These are phyloP conservation scores for Agaricus sinodeliciosus DNA, from an alignment of 768 basidiomycete genomes.

Conservation along the genomic window DNA sequence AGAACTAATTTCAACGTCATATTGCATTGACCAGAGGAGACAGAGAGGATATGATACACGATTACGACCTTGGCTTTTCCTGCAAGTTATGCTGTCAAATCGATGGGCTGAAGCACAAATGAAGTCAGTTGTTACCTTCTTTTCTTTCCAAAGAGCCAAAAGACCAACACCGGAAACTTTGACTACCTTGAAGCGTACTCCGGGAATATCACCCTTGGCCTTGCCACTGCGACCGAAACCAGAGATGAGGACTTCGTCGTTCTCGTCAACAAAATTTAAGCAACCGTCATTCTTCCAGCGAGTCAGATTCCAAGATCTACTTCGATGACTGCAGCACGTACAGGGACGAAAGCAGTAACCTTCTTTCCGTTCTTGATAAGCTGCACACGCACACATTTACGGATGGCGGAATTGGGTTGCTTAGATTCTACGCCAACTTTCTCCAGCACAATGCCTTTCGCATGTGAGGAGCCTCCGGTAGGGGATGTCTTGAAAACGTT, in stretches of 20 bases:
- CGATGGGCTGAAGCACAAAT: not conserved
- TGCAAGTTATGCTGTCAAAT: constrained; percentile 18
- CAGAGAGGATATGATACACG: constrained; percentile 13
- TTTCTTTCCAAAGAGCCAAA: constrained; percentile 97
- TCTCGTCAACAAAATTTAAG: constrained; percentile 98
- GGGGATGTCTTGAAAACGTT: constrained; percentile 99
- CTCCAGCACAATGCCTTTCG: constrained; percentile 99
- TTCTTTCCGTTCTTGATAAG: constrained; percentile 99
- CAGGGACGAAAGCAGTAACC: constrained; percentile 99
- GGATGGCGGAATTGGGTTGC: constrained; percentile 99
- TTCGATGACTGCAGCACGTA: constrained; percentile 33
- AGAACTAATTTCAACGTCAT: not conserved
- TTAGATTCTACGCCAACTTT: constrained; percentile 99
- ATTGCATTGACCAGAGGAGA: constrained; percentile 8
- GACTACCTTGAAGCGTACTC: constrained; percentile 99
- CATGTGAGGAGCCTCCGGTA: constrained; percentile 98
- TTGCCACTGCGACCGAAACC: constrained; percentile 99
- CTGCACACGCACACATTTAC: constrained; percentile 99
- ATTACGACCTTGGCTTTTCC: constrained; percentile 70
- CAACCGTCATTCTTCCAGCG: constrained; percentile 82
- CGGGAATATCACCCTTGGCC: constrained; percentile 99
- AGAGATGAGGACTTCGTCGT: constrained; percentile 99
- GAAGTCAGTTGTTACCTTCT: constrained; percentile 63
- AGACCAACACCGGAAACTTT: constrained; percentile 99
- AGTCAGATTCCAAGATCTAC: constrained; percentile 2